These are phyloP conservation scores for Cyberlindnera nakhonratchasimensis DNA, from an alignment of 805 yeast species.

Conservation along the genomic window DNA sequence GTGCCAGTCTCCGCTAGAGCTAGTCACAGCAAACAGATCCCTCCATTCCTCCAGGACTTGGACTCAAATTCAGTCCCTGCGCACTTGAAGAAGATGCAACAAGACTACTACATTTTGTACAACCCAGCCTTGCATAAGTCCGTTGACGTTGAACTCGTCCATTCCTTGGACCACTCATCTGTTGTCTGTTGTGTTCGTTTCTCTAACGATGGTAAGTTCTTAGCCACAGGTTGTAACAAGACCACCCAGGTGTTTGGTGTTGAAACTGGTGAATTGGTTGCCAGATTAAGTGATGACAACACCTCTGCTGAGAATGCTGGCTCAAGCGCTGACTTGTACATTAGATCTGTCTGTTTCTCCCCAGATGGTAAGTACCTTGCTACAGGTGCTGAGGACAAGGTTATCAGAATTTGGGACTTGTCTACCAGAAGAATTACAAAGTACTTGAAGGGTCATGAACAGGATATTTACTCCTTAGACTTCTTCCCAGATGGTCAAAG, in stretches of 20 bases:
- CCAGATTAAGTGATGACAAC: constrained; percentile 80
- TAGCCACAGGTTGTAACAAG: constrained; percentile 97
- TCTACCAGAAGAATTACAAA: constrained; percentile 79
- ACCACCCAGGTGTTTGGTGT: constrained; percentile 93
- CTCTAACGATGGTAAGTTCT: constrained; percentile 82
- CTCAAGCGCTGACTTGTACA: constrained; percentile 75
- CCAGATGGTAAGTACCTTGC: constrained; percentile 94
- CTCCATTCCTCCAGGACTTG: constrained; percentile 75
- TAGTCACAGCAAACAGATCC: constrained; percentile 66
- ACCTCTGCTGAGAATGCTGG: constrained; percentile 38
- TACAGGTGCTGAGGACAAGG: constrained; percentile 88
- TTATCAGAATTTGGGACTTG: constrained; percentile 95
- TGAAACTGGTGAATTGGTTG: constrained; percentile 84
- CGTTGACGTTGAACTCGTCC: constrained; percentile 84
- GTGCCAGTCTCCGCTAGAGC: constrained; percentile 40
- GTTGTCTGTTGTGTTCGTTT: constrained; percentile 97
- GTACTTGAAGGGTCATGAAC: constrained; percentile 91
- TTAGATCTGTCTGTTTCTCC: constrained; percentile 92
- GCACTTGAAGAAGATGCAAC: constrained; percentile 74
- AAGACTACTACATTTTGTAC: constrained; percentile 83
- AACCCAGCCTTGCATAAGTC: constrained; percentile 78
- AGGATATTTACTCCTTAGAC: constrained; percentile 93
- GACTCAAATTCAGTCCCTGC: constrained; percentile 76
- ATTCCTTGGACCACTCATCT: constrained; percentile 86
- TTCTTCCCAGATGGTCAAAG: constrained; percentile 93